Evolutionary conservation across 441 rosid genomes (phyloP).

Genomic region (Gossypium davidsonii): DNA sequence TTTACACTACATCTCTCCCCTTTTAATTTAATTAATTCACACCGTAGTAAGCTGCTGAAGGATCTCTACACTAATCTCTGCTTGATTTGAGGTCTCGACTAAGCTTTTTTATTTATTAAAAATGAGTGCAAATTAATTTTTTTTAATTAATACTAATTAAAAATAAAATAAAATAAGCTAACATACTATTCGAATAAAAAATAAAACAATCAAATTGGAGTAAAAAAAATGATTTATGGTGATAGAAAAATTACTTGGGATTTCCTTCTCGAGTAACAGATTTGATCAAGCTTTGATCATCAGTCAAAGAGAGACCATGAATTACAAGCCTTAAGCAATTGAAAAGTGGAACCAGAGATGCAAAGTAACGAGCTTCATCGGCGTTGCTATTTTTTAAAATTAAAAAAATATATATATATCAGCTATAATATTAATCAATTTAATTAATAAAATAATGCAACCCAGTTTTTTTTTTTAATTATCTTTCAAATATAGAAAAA

Average conservation of each 20-base stretch:
- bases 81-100: too few species aligned
- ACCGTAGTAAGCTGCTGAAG: too few species aligned
- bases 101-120: too few species aligned
- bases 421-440: too few species aligned
- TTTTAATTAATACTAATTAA: too few species aligned
- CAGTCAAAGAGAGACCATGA: conserved; percentile 48
- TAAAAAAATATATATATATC: conserved; percentile 11
- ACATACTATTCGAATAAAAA: too few species aligned
- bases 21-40: too few species aligned
- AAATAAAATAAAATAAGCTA: too few species aligned
- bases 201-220: too few species aligned
- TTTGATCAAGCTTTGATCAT: conserved; percentile 49
- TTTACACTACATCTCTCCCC: too few species aligned
- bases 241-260: conserved; percentile 42
- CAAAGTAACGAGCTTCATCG: conserved; percentile 62
- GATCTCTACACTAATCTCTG: too few species aligned
- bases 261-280: conserved; percentile 82
- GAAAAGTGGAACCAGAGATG: conserved; percentile 60
- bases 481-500: not conserved
- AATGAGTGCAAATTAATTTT: too few species aligned
- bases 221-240: not conserved
- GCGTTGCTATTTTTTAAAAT: conserved; percentile 56
- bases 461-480: not conserved
- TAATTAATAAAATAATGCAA: not conserved
- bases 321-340: conserved; percentile 60